Percentiles rank a stretch among this genome's conserved stretches.
Evolutionary conservation across 1,284 basidiomycete species (phyloP).

Genomic region (Tilletiopsis washingtonensis): DNA sequence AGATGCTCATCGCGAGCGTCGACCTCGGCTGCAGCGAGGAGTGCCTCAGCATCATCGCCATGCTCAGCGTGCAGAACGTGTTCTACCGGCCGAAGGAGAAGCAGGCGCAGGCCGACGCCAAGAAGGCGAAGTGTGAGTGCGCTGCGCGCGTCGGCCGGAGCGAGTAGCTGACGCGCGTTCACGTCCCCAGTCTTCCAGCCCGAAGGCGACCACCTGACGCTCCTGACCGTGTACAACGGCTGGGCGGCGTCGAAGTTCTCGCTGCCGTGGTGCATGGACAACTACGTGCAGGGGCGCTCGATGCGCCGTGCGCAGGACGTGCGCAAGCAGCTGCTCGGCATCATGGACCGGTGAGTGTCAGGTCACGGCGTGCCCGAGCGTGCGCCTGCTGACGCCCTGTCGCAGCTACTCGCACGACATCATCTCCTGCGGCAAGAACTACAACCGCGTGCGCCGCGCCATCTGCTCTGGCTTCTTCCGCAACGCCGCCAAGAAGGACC

Average conservation of each 20-base stretch:
- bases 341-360: constrained; percentile 99
- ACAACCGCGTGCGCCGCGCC: constrained; percentile 83
- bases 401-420: constrained; percentile 98
- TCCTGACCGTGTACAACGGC: constrained; percentile 93
- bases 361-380: no score
- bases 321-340: constrained; percentile 88
- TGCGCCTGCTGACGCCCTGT: no score
- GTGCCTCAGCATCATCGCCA: constrained; percentile 86
- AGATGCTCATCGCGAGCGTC: constrained; percentile 87
- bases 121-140: constrained; percentile 72
- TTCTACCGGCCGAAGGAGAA: constrained; percentile 99
- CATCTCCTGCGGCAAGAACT: constrained; percentile 80
- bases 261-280: constrained; percentile 65
- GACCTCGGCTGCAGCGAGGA: constrained; percentile 96
- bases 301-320: constrained; percentile 98
- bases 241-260: constrained; percentile 94
- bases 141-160: no score
- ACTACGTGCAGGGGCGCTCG: constrained; percentile 93
- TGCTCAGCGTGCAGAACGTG: constrained; percentile 92
- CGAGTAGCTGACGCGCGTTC: constrained; percentile 53
- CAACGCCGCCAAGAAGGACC: constrained; percentile 61
- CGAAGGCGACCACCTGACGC: constrained; percentile 91
- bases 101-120: constrained; percentile 95
- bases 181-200: constrained; percentile 65
- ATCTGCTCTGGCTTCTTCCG: constrained; percentile 72